A percentile compares a stretch with the other conserved stretches of the same genome.
Conservation (phyloP, 371 early-diverging fungal species). For the Fennellomyces sp. region DNA sequence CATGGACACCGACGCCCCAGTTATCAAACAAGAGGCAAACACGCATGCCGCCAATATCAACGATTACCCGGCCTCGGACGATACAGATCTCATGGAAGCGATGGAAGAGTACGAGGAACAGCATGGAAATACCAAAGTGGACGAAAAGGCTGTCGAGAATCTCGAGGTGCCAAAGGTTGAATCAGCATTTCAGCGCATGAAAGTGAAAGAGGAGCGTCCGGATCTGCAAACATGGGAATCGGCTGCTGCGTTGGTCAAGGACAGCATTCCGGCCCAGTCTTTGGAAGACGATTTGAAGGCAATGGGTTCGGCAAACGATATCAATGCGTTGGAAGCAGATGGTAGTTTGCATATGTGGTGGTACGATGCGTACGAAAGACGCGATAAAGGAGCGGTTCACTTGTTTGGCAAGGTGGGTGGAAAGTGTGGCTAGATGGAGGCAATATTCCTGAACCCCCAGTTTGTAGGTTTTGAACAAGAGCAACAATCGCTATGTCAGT, state of each 20-base stretch:
- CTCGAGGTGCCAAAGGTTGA: slow-evolving; percentile 1
- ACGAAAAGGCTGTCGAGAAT: slow-evolving; percentile 13
- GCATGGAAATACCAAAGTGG: neutral
- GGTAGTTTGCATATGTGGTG: slow-evolving; percentile 80
- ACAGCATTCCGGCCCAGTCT: slow-evolving; percentile 15
- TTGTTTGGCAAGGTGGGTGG: slow-evolving; percentile 88
- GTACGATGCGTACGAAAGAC: slow-evolving; percentile 91
- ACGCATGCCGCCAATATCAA: neutral
- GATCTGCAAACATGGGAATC: slow-evolving; percentile 35
- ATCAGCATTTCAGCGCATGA: slow-evolving; percentile 1
- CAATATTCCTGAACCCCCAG: neutral
- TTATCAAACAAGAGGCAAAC: neutral
- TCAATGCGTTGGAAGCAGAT: slow-evolving; percentile 55
- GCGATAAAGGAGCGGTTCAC: slow-evolving; percentile 79
- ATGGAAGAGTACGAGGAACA: slow-evolving; percentile 8
- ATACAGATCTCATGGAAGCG: slow-evolving; percentile 16
- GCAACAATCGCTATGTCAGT: slow-evolving; percentile 64
- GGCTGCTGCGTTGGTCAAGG: slow-evolving; percentile 15
- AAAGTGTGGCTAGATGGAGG: neutral
- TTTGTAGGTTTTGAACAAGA: slow-evolving; percentile 47
- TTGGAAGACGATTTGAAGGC: slow-evolving; percentile 14
- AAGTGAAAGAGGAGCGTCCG: slow-evolving; percentile 12
- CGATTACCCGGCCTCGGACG: slow-evolving; percentile 1
- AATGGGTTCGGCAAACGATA: neutral
- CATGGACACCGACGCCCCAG: neutral